Evolutionary conservation across 2,329 filamentous ascomycete species (phyloP).

Genomic region (Arthrobotrys sphaeroides): DNA sequence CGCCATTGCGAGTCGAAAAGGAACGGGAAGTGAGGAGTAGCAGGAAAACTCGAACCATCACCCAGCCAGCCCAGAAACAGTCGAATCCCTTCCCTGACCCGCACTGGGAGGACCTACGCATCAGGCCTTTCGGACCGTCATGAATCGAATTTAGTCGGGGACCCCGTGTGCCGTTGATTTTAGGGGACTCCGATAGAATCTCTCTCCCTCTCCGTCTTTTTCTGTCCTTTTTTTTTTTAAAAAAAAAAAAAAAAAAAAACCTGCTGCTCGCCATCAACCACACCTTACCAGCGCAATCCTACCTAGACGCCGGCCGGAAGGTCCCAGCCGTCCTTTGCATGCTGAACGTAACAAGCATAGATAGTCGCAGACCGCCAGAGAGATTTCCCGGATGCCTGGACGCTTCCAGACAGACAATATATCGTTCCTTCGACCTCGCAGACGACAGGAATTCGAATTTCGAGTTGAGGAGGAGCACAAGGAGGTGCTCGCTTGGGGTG

Average conservation of each 20-base stretch:
- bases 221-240: background rate
- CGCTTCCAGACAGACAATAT: slow-evolving; percentile 6
- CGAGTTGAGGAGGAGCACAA: slow-evolving; percentile 31
- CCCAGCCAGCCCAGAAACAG: background rate
- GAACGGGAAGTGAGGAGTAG: slow-evolving; percentile 32
- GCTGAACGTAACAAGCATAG: slow-evolving; percentile 22
- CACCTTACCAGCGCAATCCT: background rate
- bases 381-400: slow-evolving; percentile 38
- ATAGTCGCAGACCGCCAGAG: slow-evolving; percentile 22
- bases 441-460: slow-evolving; percentile 43
- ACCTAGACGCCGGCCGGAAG: background rate
- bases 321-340: slow-evolving; percentile 18
- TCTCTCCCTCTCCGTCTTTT: background rate
- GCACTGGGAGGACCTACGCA: background rate
- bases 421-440: slow-evolving; percentile 34
- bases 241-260: slow-evolving; percentile 24
- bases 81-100: slow-evolving; percentile 18
- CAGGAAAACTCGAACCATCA: slow-evolving; percentile 13
- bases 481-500: slow-evolving; percentile 40
- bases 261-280: slow-evolving; percentile 11
- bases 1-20: slow-evolving; percentile 15
- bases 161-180: slow-evolving; percentile 24
- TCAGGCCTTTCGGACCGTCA: slow-evolving; percentile 12
- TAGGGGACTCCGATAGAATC: slow-evolving; percentile 23
- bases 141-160: slow-evolving; percentile 11